These are phyloP conservation scores for Penicillium psychrosexuale DNA, from an alignment of 2,329 filamentous ascomycete genomes.

Conservation along the genomic window DNA sequence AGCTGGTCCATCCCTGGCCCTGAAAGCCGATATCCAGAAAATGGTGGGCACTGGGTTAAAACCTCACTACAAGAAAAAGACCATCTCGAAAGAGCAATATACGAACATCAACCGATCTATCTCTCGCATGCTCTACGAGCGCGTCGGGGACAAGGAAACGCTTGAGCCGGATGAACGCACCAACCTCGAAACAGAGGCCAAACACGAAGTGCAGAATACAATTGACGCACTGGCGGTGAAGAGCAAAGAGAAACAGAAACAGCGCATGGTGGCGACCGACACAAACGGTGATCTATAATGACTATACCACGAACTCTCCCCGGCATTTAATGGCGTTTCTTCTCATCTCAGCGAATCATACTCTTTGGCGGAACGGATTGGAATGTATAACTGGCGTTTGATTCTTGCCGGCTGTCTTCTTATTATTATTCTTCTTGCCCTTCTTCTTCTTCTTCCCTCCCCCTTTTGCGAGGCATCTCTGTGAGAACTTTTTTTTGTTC, in stretches of 20 bases:
- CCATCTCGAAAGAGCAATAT: constrained; percentile 84
- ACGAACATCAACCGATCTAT: constrained; percentile 87
- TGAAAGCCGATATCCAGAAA: constrained; percentile 83
- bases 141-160: constrained; percentile 53
- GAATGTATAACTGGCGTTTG: constrained; percentile 8
- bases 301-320: constrained; percentile 13
- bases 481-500: not conserved
- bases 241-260: constrained; percentile 19
- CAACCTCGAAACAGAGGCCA: constrained; percentile 73
- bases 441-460: not conserved
- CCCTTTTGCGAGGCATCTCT: not conserved
- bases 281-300: constrained; percentile 22
- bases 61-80: constrained; percentile 75
- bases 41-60: constrained; percentile 82
- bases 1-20: constrained; percentile 66
- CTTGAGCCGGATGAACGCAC: constrained; percentile 65
- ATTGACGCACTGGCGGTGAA: constrained; percentile 46
- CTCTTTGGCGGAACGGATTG: not conserved
- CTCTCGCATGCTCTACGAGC: constrained; percentile 80
- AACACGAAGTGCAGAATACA: constrained; percentile 73
- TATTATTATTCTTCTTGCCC: not conserved
- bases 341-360: constrained; percentile 10
- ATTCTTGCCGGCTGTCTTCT: not conserved
- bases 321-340: constrained; percentile 25
- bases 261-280: constrained; percentile 18